Base-by-base conservation (phyloP, 805 yeast genomes). In the Teunomyces pallodes region DNA sequence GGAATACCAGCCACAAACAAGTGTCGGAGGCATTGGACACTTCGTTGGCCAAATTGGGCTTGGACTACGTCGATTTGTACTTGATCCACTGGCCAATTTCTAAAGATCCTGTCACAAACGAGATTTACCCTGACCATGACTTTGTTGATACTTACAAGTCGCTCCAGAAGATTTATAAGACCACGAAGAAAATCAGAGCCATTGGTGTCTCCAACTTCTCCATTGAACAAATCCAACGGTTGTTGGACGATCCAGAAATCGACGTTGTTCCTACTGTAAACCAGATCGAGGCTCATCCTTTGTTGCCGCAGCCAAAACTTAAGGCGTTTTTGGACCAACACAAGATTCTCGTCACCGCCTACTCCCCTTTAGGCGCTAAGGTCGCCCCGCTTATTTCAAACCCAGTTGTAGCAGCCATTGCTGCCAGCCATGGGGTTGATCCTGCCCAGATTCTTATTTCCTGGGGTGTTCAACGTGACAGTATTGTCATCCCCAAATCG, bases 11-110 rank as follows among this genome's bases (percentile, higher is more conserved):
- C 55, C 83, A 81, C 69, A 62, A 72, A 51, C 64, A 74, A 49
- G 83, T 83, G 9, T 78, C 60, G 31, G 69, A 61, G 16, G 86
- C 86, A 9, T 66, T 87, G 36, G 76, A 81, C 9, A 70, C 67
- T 43, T 84, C 91, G 5, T 72, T 88, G 58, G 57, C 75, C 55
- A 81, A 83, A 59, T 72, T 88, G 52, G 83, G 83, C 0, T 60
- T 87, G 55, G 92, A 85, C 44, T 89, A 89, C 59, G 85, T 89
- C 46, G 96, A 89, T 62, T 70, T 89, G 50, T 83, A 83, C 62
- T 75, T 89, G 60, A 77, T 88, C 63, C 96, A 89, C 67, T 89
- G 95, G 95, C 96, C 96, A 5, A 78, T 79, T 36, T 71, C 85
- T 9, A 64, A 79, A 49, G 77, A 74, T 46, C 65, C 74, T n/a